These are phyloP conservation scores for Yamadazyma diospyri DNA, from an alignment of 1,139 yeast species.

Conservation along the genomic window DNA sequence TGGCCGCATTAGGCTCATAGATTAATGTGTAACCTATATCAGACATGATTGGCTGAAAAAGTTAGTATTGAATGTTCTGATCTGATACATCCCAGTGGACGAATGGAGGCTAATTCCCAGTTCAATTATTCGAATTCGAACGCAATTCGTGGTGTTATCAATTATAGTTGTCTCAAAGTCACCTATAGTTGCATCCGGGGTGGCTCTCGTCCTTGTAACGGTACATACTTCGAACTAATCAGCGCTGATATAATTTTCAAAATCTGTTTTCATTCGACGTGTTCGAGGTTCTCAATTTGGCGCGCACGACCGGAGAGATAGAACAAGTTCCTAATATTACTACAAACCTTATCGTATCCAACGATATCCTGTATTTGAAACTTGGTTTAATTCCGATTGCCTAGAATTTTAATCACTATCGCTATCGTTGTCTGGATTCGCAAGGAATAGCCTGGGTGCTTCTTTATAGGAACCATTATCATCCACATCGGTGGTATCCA, in stretches of 20 bases:
- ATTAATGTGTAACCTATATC: constrained; percentile 66
- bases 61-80: constrained; percentile 4
- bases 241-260: not conserved
- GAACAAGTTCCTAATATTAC: no score
- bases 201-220: no score
- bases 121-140: no score
- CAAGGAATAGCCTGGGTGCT: constrained; percentile 53
- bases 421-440: constrained; percentile 58
- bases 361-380: no score
- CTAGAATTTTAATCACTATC: constrained; percentile 11
- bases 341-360: no score
- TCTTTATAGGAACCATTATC: constrained; percentile 29
- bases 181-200: no score
- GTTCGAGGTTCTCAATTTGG: constrained; percentile 4
- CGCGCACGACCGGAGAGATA: constrained; percentile 1
- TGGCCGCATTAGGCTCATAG: constrained; percentile 70
- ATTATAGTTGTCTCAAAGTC: not conserved
- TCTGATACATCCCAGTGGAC: no score
- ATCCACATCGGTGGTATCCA: constrained; percentile 11
- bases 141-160: no score
- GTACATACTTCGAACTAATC: constrained; percentile 2
- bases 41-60: constrained; percentile 25
- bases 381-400: no score
- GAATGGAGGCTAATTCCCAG: not conserved
- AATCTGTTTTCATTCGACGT: constrained; percentile 9